These are phyloP conservation scores for Asclepias syriaca DNA, from an alignment of 257 asterid species.

Conservation along the genomic window DNA sequence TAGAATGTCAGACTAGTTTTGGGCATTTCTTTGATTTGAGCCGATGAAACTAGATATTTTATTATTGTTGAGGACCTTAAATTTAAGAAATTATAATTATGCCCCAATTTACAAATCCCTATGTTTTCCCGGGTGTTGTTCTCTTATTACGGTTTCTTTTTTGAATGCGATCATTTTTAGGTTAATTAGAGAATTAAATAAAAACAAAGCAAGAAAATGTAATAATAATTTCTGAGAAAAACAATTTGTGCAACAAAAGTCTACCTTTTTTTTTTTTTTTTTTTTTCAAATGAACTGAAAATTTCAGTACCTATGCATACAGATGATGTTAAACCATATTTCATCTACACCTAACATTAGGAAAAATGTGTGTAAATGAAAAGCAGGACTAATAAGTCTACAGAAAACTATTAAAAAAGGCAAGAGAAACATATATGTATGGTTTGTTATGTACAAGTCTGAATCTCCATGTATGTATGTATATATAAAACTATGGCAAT, in stretches of 20 bases:
- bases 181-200: too few relatives aligned
- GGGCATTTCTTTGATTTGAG: background rate
- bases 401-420: background rate
- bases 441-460: constrained; percentile 38
- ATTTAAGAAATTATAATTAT: too few relatives aligned
- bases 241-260: background rate
- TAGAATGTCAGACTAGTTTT: too few relatives aligned
- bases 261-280: background rate
- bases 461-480: background rate
- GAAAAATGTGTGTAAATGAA: background rate
- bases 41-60: background rate
- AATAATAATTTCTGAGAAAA: too few relatives aligned
- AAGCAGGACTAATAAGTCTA: background rate
- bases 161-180: too few relatives aligned
- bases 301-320: background rate
- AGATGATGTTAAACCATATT: too few relatives aligned
- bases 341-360: too few relatives aligned
- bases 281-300: background rate
- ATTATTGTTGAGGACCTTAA: too few relatives aligned
- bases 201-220: too few relatives aligned
- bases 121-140: too few relatives aligned
- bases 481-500: background rate
- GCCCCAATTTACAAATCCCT: too few relatives aligned
- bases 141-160: too few relatives aligned
- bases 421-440: background rate